Base-by-base conservation (phyloP, 768 basidiomycete genomes). In the Hebeloma cylindrosporum region DNA sequence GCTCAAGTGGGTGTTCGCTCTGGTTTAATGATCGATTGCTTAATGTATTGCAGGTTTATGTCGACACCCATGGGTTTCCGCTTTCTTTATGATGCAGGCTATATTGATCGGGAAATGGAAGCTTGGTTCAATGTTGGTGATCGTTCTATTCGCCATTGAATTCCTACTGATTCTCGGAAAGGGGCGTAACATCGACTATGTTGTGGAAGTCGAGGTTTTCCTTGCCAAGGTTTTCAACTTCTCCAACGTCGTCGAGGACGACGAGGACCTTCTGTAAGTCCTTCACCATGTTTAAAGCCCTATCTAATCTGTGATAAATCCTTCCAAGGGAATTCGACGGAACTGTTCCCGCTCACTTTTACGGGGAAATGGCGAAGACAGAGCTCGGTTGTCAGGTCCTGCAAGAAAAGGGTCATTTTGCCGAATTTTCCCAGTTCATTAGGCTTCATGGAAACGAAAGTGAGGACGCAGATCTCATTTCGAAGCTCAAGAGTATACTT, bases 291-390 rank as follows among this genome's bases (percentile, higher is more conserved):
- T 46, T 13, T 35, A 16, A 30, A 10, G 21, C n/a, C n/a, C n/a
- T n/a, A n/a, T 4, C 7, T 34, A n/a, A 27, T 8, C 11, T 10
- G 33, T 20, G 36, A 52, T 22, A 43, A 51, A 21, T 21, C 16
- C 7, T 16, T 6, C 56, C n/a, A n/a, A 86, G 84, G n/a, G 75
- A 78, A 14, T 90, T 88, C 46, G 93, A 93, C 40, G 88, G 87
- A 9, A 84, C 85, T 8, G 89, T 93, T 9, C 96, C 95, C 2
- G 83, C 88, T 1, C 94, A 99, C 63, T 98, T 99, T 66, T 95
- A 97, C 57, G 95, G 95, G 16, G 95, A 97, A 65, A 89, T 98
- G 79, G 86, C 93, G 34, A 97, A 96, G 65, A 98, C 96, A 3
- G 88, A 89, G 44, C 83, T 94, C 37, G 96, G 96, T 0, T 95